phyloP scores from a whole-genome alignment of 2,329 filamentous ascomycete species.

The Claviceps purpurea region DNA sequence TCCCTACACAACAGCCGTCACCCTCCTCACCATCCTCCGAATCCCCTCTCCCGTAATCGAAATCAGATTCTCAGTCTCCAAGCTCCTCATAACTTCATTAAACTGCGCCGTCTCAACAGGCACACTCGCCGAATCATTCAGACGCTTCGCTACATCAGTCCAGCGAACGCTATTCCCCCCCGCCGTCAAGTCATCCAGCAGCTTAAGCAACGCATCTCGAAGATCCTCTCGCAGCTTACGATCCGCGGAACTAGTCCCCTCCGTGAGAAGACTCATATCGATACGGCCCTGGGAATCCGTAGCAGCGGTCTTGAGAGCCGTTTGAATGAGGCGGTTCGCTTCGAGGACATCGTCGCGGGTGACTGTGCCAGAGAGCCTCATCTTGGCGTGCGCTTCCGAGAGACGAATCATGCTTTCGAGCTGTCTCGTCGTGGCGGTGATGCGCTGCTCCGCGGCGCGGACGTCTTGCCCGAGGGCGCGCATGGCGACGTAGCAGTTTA shows the following conservation, averaged over 20 bases:
- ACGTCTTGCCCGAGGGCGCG: conserved; percentile 82
- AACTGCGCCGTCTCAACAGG: conserved; percentile 71
- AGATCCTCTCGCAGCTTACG: conserved; percentile 70
- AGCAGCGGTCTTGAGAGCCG: conserved; percentile 90
- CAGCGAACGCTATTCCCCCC: conserved; percentile 57
- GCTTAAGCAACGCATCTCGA: conserved; percentile 59
- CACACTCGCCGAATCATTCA: conserved; percentile 58
- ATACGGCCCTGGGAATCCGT: conserved; percentile 88
- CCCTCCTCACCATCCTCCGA: conserved; percentile 66
- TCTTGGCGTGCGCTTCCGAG: conserved; percentile 91
- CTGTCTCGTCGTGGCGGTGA: conserved; percentile 93
- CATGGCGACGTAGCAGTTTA: conserved; percentile 85
- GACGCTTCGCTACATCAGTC: conserved; percentile 59
- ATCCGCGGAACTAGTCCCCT: conserved; percentile 85
- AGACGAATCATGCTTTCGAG: conserved; percentile 98
- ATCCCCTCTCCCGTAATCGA: conserved; percentile 75
- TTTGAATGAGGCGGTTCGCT: conserved; percentile 84
- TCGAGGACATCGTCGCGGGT: conserved; percentile 75
- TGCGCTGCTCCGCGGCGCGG: conserved; percentile 81
- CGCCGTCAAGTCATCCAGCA: conserved; percentile 70
- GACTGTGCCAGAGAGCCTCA: conserved; percentile 70
- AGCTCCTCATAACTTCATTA: conserved; percentile 59
- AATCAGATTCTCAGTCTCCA: conserved; percentile 77
- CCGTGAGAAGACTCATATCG: conserved; percentile 90
- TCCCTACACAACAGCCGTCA: conserved; percentile 38